Evolutionary conservation across 1,284 basidiomycete species (phyloP), one percentile per base, ranked within the genome.

Genomic region (Sutorius eximius): DNA sequence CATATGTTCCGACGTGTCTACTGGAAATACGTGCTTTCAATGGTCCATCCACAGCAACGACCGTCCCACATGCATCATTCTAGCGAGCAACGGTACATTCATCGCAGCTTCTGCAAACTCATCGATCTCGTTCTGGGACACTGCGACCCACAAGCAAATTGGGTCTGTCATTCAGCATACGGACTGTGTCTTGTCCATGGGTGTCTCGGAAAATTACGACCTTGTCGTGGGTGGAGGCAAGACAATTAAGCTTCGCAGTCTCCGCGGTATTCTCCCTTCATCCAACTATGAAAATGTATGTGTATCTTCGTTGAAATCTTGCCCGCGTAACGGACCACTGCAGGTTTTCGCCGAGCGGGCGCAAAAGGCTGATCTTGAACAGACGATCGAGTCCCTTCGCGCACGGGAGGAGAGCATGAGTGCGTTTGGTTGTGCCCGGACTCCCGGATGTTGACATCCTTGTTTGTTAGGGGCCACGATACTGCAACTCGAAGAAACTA

Each of bases 61-160:
- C 5, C 12, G 16, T 3, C 27, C 52, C 20, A 54, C 24, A 15
- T 55, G 42, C 18, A 48, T 55, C 12, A 18, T 52, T 10, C 16
- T 55, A 4, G 30, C 42, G 11, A 38, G 11, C 36, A 55, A 40
- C 3, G 36, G 24, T 8, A n/a, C 42, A 29, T 55, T 55, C 27
- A 56, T 55, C 32, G 53, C 52, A 13, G 53, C 24, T 36, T 56
- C 53, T n/a, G 18, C 53, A 9, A 29, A 30, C 2, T 48, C 52
- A 12, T 18, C n/a, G 36, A 11, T 37, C 10, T 37, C n/a, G 10
- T 37, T 37, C 36, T 37, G 36, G n/a, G 36, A 37, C n/a, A 37
- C 36, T 20, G 9, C 10, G 10, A 37, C 36, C 3, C n/a, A 18
- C 36, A 9, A 37, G n/a, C 36, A 18, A 37, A 37, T 37, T 10